Percentiles rank a stretch among this genome's conserved stretches.
phyloP scores from a whole-genome alignment of 345 rosid genomes.

The Eucalyptus dawsonii region DNA sequence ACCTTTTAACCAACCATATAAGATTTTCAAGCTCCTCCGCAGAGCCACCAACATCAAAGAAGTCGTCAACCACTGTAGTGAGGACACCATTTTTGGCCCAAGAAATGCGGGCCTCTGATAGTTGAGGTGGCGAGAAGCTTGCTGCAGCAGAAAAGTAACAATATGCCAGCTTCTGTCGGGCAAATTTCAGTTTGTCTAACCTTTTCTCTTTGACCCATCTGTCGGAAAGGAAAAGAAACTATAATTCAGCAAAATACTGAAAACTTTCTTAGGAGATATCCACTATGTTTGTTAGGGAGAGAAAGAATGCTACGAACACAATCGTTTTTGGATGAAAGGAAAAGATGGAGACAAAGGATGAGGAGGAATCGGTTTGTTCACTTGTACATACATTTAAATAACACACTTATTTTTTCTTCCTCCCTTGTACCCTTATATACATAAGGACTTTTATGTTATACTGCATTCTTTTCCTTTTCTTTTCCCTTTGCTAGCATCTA shows the following conservation, averaged over 20 bases:
- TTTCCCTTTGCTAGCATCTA: background rate
- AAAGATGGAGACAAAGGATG: background rate
- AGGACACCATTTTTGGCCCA: slow-evolving; percentile 93
- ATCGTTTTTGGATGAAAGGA: background rate
- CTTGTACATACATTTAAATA: background rate
- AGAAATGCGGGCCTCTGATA: slow-evolving; percentile 76
- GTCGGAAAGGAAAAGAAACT: background rate
- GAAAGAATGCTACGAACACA: background rate
- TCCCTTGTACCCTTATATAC: background rate
- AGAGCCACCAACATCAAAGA: slow-evolving; percentile 83
- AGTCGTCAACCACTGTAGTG: slow-evolving; percentile 80
- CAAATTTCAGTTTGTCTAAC: slow-evolving; percentile 68
- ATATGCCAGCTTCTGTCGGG: slow-evolving; percentile 65
- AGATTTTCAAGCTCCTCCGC: slow-evolving; percentile 62
- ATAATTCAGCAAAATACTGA: background rate
- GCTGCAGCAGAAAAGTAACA: slow-evolving; percentile 86
- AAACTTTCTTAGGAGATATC: background rate
- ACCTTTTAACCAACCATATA: slow-evolving; percentile 56
- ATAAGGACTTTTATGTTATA: background rate
- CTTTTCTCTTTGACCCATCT: slow-evolving; percentile 61
- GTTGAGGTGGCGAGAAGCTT: slow-evolving; percentile 41
- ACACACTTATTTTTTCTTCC: background rate
- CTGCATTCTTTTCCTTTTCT: background rate
- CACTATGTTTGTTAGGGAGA: background rate
- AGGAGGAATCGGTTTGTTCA: background rate